phyloP scores from a whole-genome alignment of 2,329 filamentous ascomycete genomes.

The Nemania sp. region DNA sequence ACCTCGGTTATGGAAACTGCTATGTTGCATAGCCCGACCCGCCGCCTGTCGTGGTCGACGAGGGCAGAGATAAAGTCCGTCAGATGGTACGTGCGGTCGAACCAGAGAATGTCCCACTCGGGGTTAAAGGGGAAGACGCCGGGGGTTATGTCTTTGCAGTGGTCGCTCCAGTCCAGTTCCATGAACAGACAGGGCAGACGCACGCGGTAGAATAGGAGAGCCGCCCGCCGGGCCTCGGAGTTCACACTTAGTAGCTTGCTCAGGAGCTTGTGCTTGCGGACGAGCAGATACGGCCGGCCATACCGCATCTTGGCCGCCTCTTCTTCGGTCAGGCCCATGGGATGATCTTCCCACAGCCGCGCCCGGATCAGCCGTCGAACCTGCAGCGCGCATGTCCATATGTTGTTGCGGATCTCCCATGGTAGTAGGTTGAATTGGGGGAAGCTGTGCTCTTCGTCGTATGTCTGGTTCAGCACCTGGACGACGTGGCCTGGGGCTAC shows the following conservation, averaged over 20 bases:
- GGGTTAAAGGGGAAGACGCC: slow-evolving; percentile 9
- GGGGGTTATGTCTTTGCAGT: background rate
- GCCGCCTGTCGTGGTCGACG: slow-evolving; percentile 1
- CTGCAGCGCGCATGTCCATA: slow-evolving; percentile 3
- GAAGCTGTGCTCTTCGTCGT: slow-evolving; percentile 3
- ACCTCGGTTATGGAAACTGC: background rate
- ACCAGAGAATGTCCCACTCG: slow-evolving; percentile 12
- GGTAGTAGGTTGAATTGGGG: slow-evolving; percentile 7
- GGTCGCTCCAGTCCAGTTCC: background rate
- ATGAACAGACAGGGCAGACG: slow-evolving; percentile 7
- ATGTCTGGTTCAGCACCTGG: slow-evolving; percentile 2
- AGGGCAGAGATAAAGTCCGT: slow-evolving; percentile 2
- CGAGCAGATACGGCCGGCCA: background rate
- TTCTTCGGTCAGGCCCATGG: background rate
- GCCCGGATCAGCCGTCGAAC: slow-evolving; percentile 5
- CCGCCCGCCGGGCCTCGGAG: slow-evolving; percentile 8
- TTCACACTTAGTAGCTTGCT: slow-evolving; percentile 13
- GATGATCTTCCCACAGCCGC: background rate
- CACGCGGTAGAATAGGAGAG: slow-evolving; percentile 14
- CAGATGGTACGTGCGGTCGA: background rate
- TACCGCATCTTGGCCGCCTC: background rate
- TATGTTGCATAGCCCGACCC: slow-evolving; percentile 7
- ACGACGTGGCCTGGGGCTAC: background rate
- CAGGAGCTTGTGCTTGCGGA: slow-evolving; percentile 1
- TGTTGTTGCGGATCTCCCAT: slow-evolving; percentile 14